Base-by-base conservation (phyloP, 2,329 filamentous ascomycete genomes). In the Cylindrodendrum hubeiense region DNA sequence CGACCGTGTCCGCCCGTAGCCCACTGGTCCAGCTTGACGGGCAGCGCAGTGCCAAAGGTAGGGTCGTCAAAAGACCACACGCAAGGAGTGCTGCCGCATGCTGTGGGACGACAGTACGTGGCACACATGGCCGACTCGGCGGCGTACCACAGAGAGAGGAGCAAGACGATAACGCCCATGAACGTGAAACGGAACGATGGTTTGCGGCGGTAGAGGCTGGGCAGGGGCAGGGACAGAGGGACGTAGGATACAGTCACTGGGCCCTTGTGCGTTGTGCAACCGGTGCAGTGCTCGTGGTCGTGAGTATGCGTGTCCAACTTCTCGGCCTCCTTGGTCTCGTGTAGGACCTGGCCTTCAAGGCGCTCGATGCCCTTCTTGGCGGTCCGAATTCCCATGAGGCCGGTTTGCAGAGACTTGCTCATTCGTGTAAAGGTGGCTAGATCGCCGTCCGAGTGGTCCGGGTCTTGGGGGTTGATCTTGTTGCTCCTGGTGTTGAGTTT, bases 11-110 rank as follows among this genome's bases (percentile, higher is more conserved):
- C 87, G 17, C 85, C 84, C 0, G 86, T 87, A 9, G 81, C 74
- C 88, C 88, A 90, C 70, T 90, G 83, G 73, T 91, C 88, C 13
- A 90, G 72, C 78, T 90, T 90, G 61, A 89, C 84, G 3, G 89
- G 88, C 49, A 90, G 81, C 1, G 87, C 86, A 41, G 80, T 82
- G n/a, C 88, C 88, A 76, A 88, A 90, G 26, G 84, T 83, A 0
- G 89, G 89, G 73, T 90, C 88, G 49, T 86, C 82, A 12, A 83
- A 81, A 28, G 84, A 85, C 86, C 86, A 90, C 37, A 83, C 80
- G 73, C 87, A 90, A 2, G 82, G 81, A 50, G 63, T 75, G 55
- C 51, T 75, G 13, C 81, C 81, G 68, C 88, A 89, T 33, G 80
- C 81, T n/a, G 78, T 74, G 2, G 87, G 86, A 17, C 84, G 84